Evolutionary conservation across 164 flowering plant genomes (phyloP).

Genomic region (Chimonanthus praecox): DNA sequence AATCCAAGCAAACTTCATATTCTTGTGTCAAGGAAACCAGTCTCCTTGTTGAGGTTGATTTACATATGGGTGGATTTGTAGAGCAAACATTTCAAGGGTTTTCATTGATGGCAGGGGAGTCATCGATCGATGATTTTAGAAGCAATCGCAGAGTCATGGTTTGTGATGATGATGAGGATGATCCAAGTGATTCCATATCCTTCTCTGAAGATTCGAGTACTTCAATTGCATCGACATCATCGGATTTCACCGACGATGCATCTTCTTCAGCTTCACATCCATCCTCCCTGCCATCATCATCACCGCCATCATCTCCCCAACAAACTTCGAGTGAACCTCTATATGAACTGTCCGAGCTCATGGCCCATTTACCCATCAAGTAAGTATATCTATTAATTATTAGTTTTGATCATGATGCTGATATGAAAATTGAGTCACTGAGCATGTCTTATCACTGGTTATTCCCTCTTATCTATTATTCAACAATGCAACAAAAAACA

Average conservation of each 20-base stretch:
- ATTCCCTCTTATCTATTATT: no score
- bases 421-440: no score
- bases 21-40: neutral
- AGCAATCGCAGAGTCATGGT: neutral
- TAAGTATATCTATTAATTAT: conserved; percentile 26
- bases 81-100: neutral
- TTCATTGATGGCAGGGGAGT: neutral
- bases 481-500: no score
- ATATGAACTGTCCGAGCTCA: conserved; percentile 65
- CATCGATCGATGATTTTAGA: neutral
- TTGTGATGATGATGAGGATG: neutral
- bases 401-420: no score
- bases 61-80: neutral
- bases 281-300: conserved; percentile 19
- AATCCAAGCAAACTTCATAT: neutral
- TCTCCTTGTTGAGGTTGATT: neutral
- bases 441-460: no score
- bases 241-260: conserved; percentile 52
- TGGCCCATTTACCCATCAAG: conserved; percentile 85
- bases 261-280: conserved; percentile 18
- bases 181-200: neutral
- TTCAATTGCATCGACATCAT: conserved; percentile 20
- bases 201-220: conserved; percentile 24
- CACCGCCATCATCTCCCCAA: conserved; percentile 8
- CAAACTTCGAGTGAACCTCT: conserved; percentile 47